Evolutionary conservation across 768 basidiomycete species (phyloP), one percentile per base, ranked within the genome.

Genomic region (Lyophyllum atratum): DNA sequence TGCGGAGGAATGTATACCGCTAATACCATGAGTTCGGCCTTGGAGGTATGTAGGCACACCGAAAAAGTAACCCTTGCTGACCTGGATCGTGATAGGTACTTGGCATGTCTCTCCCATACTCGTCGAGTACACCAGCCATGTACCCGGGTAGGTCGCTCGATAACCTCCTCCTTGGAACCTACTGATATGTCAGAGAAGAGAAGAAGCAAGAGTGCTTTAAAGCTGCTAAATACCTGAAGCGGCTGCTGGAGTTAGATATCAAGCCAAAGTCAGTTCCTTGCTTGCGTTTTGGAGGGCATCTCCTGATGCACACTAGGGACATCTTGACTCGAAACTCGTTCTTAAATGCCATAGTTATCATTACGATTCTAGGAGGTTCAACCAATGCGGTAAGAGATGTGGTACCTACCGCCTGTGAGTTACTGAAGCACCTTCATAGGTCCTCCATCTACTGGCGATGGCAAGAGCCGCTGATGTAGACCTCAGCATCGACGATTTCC

Each of bases 1-100:
- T 93, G 92, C 62, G 92, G 92, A 26, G 92, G 91, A 14, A 93
- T 93, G 92, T 93, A 86, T 68, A 93, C 92, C 9, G 92, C 93
- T 31, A 94, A 94, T 64, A 93, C 92, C 0, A 93, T 94, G 92
- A 90, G 89, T 59, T 87, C 89, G 40, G 87, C 83, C 17, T 77
- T 95, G 28, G 93, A 94, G 69, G 78, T 75, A n/a, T 29, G 58
- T 45, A 46, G 14, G 12, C 24, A 28, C 17, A 11, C 17, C 42
- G 15, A 19, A 11, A 29, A 39, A 10, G 14, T 26, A 33, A 12
- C 19, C 17, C n/a, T 40, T 14, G 28, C 12, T 50, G 14, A 19
- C 17, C 25, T 12, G 8, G 46, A 21, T 56, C 21, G 19, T 26
- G 25, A 39, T 28, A 77, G 72, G 90, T 85, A 5, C 79, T 95